Conservation (phyloP, 2,329 filamentous ascomycete genomes). For the Diatrype stigma region DNA sequence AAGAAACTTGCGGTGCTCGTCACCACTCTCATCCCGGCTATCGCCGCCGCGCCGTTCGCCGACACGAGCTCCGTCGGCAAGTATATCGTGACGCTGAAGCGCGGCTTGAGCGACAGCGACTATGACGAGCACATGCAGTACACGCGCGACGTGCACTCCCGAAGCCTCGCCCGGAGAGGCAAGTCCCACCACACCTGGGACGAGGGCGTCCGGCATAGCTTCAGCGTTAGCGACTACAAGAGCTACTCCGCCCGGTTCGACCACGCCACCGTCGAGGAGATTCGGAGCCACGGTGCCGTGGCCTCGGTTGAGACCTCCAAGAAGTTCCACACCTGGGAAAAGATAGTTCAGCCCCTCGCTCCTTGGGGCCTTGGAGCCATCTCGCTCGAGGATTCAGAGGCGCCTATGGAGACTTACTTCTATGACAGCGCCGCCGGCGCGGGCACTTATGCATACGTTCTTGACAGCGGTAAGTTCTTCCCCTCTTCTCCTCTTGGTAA, state of each 20-base stretch:
- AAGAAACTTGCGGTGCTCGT: background rate
- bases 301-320: background rate
- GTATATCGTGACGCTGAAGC: constrained; percentile 1
- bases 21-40: background rate
- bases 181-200: background rate
- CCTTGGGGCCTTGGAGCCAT: background rate
- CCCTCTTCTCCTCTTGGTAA: background rate
- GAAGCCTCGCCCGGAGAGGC: background rate
- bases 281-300: background rate
- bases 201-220: background rate
- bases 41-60: background rate
- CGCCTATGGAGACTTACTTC: background rate
- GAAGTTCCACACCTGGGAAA: background rate
- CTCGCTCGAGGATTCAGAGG: background rate
- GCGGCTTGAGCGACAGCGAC: background rate
- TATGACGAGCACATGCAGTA: background rate
- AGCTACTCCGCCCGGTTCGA: constrained; percentile 1
- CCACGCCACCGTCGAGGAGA: background rate
- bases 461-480: background rate
- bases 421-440: background rate
- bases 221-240: background rate
- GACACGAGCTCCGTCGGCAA: background rate
- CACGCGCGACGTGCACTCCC: constrained; percentile 1
- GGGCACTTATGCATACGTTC: background rate
- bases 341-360: background rate